Evolutionary conservation across 768 basidiomycete genomes (phyloP), one percentile per base, ranked within the genome.

Genomic region (Tricholoma hemisulphureum): DNA sequence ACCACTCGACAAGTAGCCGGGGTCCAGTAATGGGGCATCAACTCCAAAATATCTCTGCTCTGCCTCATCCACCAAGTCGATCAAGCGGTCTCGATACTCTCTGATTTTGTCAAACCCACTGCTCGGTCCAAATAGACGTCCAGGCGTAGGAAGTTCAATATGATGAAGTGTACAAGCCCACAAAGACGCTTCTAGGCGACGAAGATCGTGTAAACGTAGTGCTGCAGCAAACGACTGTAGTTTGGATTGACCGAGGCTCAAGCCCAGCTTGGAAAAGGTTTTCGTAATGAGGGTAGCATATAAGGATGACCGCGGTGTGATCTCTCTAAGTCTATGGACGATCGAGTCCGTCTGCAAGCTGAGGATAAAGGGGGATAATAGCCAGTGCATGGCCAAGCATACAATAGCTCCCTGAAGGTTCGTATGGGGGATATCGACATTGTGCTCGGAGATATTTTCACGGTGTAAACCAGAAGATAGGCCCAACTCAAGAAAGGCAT

Each of bases 121-220:
- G 28, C 53, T 57, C 20, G 57, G 51, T 9, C 57, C 60, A 9
- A 68, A 51, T 8, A 63, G 29, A 11, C 53, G 56, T 41, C 68
- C 68, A 49, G 46, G 57, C 39, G 71, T 55, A 26, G 63, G 64
- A 39, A 68, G 64, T 58, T 85, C 83, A 53, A 83, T 70, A 57
- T 79, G 72, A 35, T 69, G 72, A 21, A 84, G 77, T 5, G 77
- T 77, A 55, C 80, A 81, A 14, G 76, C 74, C 78, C 80, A 85
- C 21, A 85, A 62, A 8, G 81, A 81, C 8, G 82, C 80, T 53
- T 83, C 81, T 16, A 82, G 71, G 6, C 61, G 69, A 6, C 73
- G 70, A 14, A 83, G 63, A 18, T 66, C 66, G 39, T 73, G 69
- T 0, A 64, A 65, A 18, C 69, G 66, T 14, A 85, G 65, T 10